These are phyloP conservation scores for Sugiyamaella neomexicana DNA, from an alignment of 1,139 yeast genomes.

Conservation along the genomic window DNA sequence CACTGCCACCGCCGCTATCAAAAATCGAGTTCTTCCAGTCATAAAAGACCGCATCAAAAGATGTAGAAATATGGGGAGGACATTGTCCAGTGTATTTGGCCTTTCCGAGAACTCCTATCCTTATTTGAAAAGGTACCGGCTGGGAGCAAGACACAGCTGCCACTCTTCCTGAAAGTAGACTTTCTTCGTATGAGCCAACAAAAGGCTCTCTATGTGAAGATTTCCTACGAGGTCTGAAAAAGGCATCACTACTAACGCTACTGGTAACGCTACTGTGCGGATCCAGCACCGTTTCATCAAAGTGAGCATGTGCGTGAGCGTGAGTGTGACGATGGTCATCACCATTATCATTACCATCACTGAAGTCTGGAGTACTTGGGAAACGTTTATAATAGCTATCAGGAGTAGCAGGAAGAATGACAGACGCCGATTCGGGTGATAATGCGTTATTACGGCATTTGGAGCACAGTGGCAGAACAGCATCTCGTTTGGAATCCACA, in stretches of 20 bases:
- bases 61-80: slow-evolving; percentile 35
- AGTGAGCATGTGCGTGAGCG: too few relatives aligned
- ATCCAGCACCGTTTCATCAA: background rate
- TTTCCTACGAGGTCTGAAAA: slow-evolving; percentile 21
- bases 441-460: slow-evolving; percentile 18
- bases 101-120: slow-evolving; percentile 37
- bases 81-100: slow-evolving; percentile 27
- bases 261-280: background rate
- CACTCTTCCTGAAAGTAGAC: slow-evolving; percentile 40
- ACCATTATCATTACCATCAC: too few relatives aligned
- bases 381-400: background rate
- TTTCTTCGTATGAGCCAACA: slow-evolving; percentile 43
- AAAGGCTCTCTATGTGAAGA: slow-evolving; percentile 30
- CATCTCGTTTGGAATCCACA: background rate
- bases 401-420: slow-evolving; percentile 5
- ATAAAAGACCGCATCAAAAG: slow-evolving; percentile 43
- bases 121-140: slow-evolving; percentile 37
- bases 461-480: slow-evolving; percentile 15
- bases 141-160: slow-evolving; percentile 36
- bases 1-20: background rate
- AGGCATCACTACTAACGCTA: background rate
- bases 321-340: too few relatives aligned
- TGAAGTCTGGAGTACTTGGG: slow-evolving; percentile 12
- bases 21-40: slow-evolving; percentile 31
- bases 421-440: slow-evolving; percentile 4